These are phyloP conservation scores for Alternaria metachromatica DNA, from an alignment of 2,329 filamentous ascomycete species.

Conservation along the genomic window DNA sequence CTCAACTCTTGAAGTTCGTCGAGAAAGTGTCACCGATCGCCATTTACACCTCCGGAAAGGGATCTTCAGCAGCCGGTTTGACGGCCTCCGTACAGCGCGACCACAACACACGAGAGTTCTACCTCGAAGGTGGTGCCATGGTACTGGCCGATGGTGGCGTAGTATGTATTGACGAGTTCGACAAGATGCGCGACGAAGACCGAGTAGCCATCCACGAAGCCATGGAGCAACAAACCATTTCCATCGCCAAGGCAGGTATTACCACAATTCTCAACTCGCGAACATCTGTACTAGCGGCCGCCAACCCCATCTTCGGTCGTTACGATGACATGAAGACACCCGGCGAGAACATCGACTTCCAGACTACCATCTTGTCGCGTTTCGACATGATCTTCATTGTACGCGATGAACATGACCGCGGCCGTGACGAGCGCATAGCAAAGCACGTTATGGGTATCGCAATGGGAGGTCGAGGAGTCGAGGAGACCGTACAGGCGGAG, in stretches of 20 bases:
- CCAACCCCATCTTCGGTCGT: slow-evolving; percentile 95
- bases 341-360: slow-evolving; percentile 98
- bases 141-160: slow-evolving; percentile 96
- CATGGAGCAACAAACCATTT: slow-evolving; percentile 99
- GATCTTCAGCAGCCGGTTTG: slow-evolving; percentile 94
- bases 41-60: slow-evolving; percentile 98
- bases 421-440: slow-evolving; percentile 90
- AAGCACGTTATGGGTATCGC: slow-evolving; percentile 98
- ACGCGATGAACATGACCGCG: slow-evolving; percentile 88
- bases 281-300: slow-evolving; percentile 92
- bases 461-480: slow-evolving; percentile 84
- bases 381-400: slow-evolving; percentile 99
- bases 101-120: slow-evolving; percentile 90
- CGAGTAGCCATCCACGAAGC: slow-evolving; percentile 98
- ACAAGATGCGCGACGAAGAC: slow-evolving; percentile 99
- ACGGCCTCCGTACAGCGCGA: slow-evolving; percentile 97
- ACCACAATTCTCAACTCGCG: slow-evolving; percentile 96
- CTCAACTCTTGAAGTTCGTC: slow-evolving; percentile 95
- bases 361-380: slow-evolving; percentile 95
- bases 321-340: slow-evolving; percentile 98
- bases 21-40: slow-evolving; percentile 96
- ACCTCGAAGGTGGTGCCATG: slow-evolving; percentile 98
- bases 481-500: slow-evolving; percentile 84
- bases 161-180: slow-evolving; percentile 98
- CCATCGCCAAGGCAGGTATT: slow-evolving; percentile 97